Percentiles rank a stretch among this genome's conserved stretches.
These are phyloP conservation scores for Carallia pectinifolia DNA, from an alignment of 345 rosid species.

Conservation along the genomic window DNA sequence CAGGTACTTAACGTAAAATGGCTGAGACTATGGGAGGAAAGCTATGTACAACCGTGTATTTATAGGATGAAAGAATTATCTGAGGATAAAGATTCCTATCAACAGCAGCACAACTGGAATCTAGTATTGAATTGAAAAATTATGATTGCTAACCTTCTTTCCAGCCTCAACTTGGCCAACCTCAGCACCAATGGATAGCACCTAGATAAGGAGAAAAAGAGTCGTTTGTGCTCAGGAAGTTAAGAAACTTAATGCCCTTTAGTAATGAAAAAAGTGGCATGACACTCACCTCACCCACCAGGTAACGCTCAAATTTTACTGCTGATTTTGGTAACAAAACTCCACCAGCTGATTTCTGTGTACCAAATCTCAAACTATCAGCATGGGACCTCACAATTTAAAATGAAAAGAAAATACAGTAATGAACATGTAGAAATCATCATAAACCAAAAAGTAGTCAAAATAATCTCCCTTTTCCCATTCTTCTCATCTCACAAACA, in stretches of 20 bases:
- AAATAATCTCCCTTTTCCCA: no score
- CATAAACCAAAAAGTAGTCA: no score
- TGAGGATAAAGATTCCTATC: not conserved
- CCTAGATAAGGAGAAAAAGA: constrained; percentile 28
- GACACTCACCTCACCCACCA: constrained; percentile 72
- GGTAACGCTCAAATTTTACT: constrained; percentile 80
- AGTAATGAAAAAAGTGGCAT: not conserved
- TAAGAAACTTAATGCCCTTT: not conserved
- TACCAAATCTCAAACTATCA: constrained; percentile 11
- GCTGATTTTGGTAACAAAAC: constrained; percentile 89
- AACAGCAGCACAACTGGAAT: not conserved
- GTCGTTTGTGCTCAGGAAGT: not conserved
- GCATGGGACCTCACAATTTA: not conserved
- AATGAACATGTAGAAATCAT: no score
- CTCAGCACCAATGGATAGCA: constrained; percentile 70
- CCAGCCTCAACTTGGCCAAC: constrained; percentile 65
- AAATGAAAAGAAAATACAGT: no score
- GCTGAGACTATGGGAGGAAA: not conserved
- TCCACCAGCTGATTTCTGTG: constrained; percentile 86
- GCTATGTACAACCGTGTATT: not conserved
- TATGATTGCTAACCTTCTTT: constrained; percentile 56
- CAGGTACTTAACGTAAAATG: not conserved
- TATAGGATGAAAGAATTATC: not conserved
- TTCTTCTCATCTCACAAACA: no score
- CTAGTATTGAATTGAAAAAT: not conserved